These are phyloP conservation scores for Pezizomycotina sp. DNA, from an alignment of 2,329 filamentous ascomycete genomes.

Conservation along the genomic window DNA sequence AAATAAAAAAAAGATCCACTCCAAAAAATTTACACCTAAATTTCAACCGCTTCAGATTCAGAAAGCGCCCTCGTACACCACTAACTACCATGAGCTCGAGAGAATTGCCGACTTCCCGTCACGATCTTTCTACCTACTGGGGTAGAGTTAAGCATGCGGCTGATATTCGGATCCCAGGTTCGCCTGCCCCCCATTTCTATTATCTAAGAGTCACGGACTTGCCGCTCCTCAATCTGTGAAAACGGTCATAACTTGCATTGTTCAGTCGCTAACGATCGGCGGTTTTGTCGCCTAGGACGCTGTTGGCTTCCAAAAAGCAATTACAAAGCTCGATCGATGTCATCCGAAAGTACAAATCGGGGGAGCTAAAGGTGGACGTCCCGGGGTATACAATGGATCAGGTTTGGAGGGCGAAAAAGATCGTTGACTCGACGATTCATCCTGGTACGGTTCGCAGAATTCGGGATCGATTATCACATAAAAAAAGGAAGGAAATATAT, in stretches of 20 bases:
- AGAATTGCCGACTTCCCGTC: conserved; percentile 78
- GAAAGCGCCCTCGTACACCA: too few relatives aligned
- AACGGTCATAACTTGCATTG: not conserved
- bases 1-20: too few relatives aligned
- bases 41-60: too few relatives aligned
- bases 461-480: not conserved
- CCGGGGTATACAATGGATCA: conserved; percentile 35
- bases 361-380: conserved; percentile 63
- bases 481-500: too few relatives aligned
- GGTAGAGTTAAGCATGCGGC: conserved; percentile 80
- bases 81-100: conserved; percentile 37
- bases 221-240: not conserved
- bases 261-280: conserved; percentile 17
- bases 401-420: conserved; percentile 89
- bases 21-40: too few relatives aligned
- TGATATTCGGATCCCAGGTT: conserved; percentile 87
- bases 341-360: conserved; percentile 72
- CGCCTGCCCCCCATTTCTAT: conserved; percentile 30
- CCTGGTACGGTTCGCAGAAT: conserved; percentile 46
- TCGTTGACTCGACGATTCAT: conserved; percentile 89
- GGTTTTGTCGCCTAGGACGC: conserved; percentile 45
- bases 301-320: conserved; percentile 60
- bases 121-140: conserved; percentile 88
- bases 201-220: conserved; percentile 12
- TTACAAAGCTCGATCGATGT: conserved; percentile 75